Percentiles rank a stretch among this genome's conserved stretches.
These are phyloP conservation scores for Acephala macrosclerotiorum DNA, from an alignment of 2,329 filamentous ascomycete genomes.

Conservation along the genomic window DNA sequence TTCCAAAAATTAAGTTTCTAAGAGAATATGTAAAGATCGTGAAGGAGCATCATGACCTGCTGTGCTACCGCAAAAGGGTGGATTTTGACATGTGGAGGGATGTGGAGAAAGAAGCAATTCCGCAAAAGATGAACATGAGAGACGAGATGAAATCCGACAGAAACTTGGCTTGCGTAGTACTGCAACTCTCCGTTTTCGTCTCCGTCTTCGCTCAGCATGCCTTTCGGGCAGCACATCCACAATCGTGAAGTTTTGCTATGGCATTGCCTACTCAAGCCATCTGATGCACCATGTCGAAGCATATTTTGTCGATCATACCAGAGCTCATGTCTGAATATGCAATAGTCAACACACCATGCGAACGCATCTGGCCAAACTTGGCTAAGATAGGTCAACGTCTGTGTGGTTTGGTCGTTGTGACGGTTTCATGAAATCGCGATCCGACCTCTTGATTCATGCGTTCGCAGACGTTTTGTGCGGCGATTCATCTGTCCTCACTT, in stretches of 20 bases:
- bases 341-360: constrained; percentile 12
- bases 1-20: constrained; percentile 22
- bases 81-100: constrained; percentile 19
- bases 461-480: constrained; percentile 13
- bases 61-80: constrained; percentile 28
- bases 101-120: constrained; percentile 20
- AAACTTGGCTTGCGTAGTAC: constrained; percentile 7
- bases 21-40: constrained; percentile 22
- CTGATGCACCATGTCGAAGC: constrained; percentile 29
- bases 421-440: constrained; percentile 29
- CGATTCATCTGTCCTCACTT: constrained; percentile 15
- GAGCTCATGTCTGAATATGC: constrained; percentile 15
- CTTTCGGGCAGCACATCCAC: constrained; percentile 12
- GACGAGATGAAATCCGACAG: constrained; percentile 20
- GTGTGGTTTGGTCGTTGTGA: constrained; percentile 24
- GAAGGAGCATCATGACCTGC: constrained; percentile 35
- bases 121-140: constrained; percentile 15
- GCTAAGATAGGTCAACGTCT: constrained; percentile 17
- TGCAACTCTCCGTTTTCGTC: constrained; percentile 8
- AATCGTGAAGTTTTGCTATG: constrained; percentile 31
- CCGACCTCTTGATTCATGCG: constrained; percentile 36
- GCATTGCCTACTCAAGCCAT: constrained; percentile 28
- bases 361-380: constrained; percentile 17
- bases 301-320: constrained; percentile 35
- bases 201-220: constrained; percentile 3